Base-by-base conservation (phyloP, 208 protist genomes). In the Wallacemonas collosoma region DNA sequence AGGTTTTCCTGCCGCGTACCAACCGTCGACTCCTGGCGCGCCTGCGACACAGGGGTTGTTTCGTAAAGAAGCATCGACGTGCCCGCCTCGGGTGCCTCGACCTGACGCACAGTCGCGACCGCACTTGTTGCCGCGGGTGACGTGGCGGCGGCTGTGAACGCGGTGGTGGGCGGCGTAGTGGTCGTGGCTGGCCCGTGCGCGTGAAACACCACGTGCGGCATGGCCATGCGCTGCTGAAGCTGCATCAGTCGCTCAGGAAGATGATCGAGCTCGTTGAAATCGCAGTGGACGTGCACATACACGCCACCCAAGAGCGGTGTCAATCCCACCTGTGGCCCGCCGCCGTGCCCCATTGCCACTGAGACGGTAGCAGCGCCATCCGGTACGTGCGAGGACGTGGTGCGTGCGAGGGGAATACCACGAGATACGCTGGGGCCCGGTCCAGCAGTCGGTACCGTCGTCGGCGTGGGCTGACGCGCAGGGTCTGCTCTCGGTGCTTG, bases 241-340 rank as follows among this genome's bases (percentile, higher is more conserved):
- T 66, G 73, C n/a, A 76, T 62, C 17, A 95, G 67, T 2, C 82
- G 85, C 26, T 72, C 77, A 14, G 89, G 89, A 38, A 94, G 67
- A 36, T 74, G 26, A 43, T 89, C 84, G 41, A 95, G 76, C 69
- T 95, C 83, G 57, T 87, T 79, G 5, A 84, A 67, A 0, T 80
- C 80, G 64, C 87, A 88, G 65, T 95, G 90, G 45, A 95, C 77
- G 57, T 95, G 90, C 56, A 95, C 44, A 70, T 91, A 80, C n/a
- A 95, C 64, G 1, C 83, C 74, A 2, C 76, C 57, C 8, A 77
- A 7, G 15, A 50, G 14, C 26, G 48, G 15, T 40, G 41, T 38
- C 36, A 76, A n/a, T 4, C 39, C 9, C 2, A 50, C 11, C 39
- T 11, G 54, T 6, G 9, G 11, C 8, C 15, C 54, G 7, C 15